A percentile compares a stretch with the other conserved stretches of the same genome.
phyloP scores from a whole-genome alignment of 495 filamentous ascomycete species.

The Aspergillus kassunensis region DNA sequence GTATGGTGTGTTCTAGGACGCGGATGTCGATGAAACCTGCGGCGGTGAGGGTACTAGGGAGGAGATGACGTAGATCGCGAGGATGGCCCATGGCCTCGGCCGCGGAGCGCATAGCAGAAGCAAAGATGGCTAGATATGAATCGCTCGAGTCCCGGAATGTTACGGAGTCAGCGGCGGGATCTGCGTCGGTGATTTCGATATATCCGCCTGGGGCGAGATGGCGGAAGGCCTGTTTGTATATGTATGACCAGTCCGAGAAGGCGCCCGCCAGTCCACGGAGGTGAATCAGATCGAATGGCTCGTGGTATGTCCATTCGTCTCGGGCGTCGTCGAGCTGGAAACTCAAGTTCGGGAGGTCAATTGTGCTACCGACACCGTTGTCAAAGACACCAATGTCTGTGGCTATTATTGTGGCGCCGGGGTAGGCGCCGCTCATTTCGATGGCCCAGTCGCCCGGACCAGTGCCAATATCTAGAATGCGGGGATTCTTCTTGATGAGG shows the following conservation, averaged over 20 bases:
- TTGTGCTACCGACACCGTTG: slow-evolving; percentile 39
- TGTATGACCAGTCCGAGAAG: slow-evolving; percentile 56
- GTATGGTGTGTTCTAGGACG: slow-evolving; percentile 52
- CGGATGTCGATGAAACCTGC: slow-evolving; percentile 61
- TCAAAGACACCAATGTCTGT: slow-evolving; percentile 58
- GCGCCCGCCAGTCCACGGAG: slow-evolving; percentile 59
- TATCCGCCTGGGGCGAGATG: slow-evolving; percentile 62
- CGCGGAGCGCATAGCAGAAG: slow-evolving; percentile 33
- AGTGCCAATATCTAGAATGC: slow-evolving; percentile 67
- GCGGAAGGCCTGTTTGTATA: slow-evolving; percentile 57
- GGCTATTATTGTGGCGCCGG: slow-evolving; percentile 60
- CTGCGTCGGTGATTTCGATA: slow-evolving; percentile 52
- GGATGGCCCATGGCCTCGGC: slow-evolving; percentile 32
- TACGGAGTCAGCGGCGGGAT: slow-evolving; percentile 32
- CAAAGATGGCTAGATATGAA: slow-evolving; percentile 37
- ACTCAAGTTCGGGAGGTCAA: slow-evolving; percentile 60
- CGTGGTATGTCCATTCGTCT: slow-evolving; percentile 49
- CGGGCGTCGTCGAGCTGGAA: slow-evolving; percentile 70
- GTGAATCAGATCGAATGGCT: slow-evolving; percentile 64
- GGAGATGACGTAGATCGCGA: slow-evolving; percentile 52
- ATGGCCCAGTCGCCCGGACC: slow-evolving; percentile 74
- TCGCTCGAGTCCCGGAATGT: slow-evolving; percentile 17
- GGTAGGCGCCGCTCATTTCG: slow-evolving; percentile 61
- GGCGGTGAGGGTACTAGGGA: slow-evolving; percentile 43
- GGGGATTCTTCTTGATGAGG: slow-evolving; percentile 44